A percentile compares a stretch with the other conserved stretches of the same genome.
Evolutionary conservation across 768 basidiomycete species (phyloP).

Genomic region (Clavulina sp.): DNA sequence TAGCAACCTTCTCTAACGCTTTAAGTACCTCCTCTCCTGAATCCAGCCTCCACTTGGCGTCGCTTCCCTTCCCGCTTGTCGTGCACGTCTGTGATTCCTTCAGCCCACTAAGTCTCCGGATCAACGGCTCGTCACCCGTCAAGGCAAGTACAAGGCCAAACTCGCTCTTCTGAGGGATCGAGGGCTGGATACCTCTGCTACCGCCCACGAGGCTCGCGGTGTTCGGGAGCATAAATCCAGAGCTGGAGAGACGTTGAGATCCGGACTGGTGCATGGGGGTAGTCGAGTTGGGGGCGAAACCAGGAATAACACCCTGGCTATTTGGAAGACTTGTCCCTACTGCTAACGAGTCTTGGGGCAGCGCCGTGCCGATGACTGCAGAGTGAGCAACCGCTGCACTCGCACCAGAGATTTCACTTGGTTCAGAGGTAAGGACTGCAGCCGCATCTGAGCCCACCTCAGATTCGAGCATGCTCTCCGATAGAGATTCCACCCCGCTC

Average conservation of each 20-base stretch:
- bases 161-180: slow-evolving; percentile 15
- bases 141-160: slow-evolving; percentile 45
- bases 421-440: too few relatives aligned
- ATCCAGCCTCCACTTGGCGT: slow-evolving; percentile 48
- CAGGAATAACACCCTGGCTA: neutral
- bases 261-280: neutral
- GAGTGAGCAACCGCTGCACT: too few relatives aligned
- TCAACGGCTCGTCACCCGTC: slow-evolving; percentile 60
- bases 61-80: slow-evolving; percentile 56
- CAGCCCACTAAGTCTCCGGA: slow-evolving; percentile 58
- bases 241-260: neutral
- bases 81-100: slow-evolving; percentile 55
- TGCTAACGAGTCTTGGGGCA: too few relatives aligned
- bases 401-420: too few relatives aligned
- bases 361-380: too few relatives aligned
- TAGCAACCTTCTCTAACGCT: too few relatives aligned
- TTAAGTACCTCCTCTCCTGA: too few relatives aligned
- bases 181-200: slow-evolving; percentile 17
- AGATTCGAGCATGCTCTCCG: too few relatives aligned
- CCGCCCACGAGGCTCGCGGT: neutral
- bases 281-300: neutral
- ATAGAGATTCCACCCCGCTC: too few relatives aligned
- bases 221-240: neutral
- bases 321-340: too few relatives aligned
- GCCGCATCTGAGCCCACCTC: too few relatives aligned